Evolutionary conservation across 2,329 filamentous ascomycete species (phyloP), one percentile per base, ranked within the genome.

Genomic region (Trichothecium sympodiale): DNA sequence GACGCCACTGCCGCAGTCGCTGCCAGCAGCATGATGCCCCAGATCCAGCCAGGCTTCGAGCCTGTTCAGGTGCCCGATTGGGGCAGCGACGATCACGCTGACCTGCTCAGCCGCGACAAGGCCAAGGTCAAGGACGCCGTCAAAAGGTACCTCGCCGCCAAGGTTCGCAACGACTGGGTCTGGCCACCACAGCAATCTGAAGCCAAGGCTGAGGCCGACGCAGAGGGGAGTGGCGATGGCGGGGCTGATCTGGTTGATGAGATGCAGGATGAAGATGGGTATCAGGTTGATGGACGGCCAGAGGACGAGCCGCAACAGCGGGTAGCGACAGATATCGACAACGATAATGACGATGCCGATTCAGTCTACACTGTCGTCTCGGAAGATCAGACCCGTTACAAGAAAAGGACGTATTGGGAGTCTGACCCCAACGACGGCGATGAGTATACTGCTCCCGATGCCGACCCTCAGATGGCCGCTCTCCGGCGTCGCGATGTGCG

Each of bases 101-200:
- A 80, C 48, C 61, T 80, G 5, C 54, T 76, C 34, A 77, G 71
- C 51, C 69, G 64, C 47, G 76, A 80, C 50, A 79, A 78, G 51
- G 42, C 54, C 17, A 76, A 69, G 56, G 72, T 77, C 45, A 80
- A 79, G 49, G 71, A 76, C 29, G 76, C 76, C 10, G 68, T 80
- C 26, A 71, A 62, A 47, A 67, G 61, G 34, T 71, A 69, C 44
- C 56, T 81, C 2, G 54, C 59, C 3, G 61, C 65, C 16, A 72
- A 67, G 43, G 59, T 80, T 29, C 68, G 65, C 41, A 65, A 64
- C 41, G 74, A 79, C 47, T 81, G 76, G 77, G 56, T 60, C 25
- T 79, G 74, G 74, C 69, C 40, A 12, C 69, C 33, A 3, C 29
- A 71, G 2, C 46, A 46, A 28, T 37, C 38, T 15, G 36, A 31